These are phyloP conservation scores for Leishmania turanica DNA, from an alignment of 208 protist genomes.

Conservation along the genomic window DNA sequence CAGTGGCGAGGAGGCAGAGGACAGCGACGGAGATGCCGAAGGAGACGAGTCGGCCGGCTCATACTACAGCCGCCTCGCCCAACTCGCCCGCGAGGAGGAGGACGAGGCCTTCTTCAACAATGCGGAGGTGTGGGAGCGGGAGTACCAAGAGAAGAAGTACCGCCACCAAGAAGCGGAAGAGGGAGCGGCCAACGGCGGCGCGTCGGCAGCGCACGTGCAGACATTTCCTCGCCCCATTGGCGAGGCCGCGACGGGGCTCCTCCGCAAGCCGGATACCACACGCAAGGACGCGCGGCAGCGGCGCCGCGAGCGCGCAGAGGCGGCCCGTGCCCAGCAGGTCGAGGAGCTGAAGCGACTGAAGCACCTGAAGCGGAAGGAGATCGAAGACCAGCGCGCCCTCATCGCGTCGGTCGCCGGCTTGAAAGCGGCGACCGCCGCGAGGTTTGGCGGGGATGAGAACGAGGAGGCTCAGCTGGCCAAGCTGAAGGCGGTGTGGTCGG, in stretches of 20 bases:
- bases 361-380: constrained; percentile 89
- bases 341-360: constrained; percentile 92
- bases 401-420: constrained; percentile 67
- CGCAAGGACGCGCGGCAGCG: constrained; percentile 86
- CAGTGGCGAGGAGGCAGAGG: not conserved
- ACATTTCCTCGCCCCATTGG: constrained; percentile 84
- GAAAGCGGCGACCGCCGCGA: not conserved
- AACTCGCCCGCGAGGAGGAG: constrained; percentile 78
- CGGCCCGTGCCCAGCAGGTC: constrained; percentile 61
- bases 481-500: constrained; percentile 70
- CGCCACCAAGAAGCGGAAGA: constrained; percentile 78
- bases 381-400: constrained; percentile 78
- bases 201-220: constrained; percentile 53
- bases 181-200: constrained; percentile 48
- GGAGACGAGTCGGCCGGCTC: constrained; percentile 34
- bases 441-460: constrained; percentile 34
- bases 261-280: constrained; percentile 69
- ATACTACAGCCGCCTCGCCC: constrained; percentile 52
- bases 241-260: constrained; percentile 61
- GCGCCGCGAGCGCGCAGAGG: constrained; percentile 69
- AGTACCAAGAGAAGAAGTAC: constrained; percentile 87
- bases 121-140: constrained; percentile 82
- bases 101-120: constrained; percentile 87
- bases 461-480: constrained; percentile 60
- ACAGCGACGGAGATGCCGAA: constrained; percentile 11